A percentile compares a stretch with the other conserved stretches of the same genome.
phyloP scores from a whole-genome alignment of 2,329 filamentous ascomycete genomes.

The Colletotrichum gigasporum region DNA sequence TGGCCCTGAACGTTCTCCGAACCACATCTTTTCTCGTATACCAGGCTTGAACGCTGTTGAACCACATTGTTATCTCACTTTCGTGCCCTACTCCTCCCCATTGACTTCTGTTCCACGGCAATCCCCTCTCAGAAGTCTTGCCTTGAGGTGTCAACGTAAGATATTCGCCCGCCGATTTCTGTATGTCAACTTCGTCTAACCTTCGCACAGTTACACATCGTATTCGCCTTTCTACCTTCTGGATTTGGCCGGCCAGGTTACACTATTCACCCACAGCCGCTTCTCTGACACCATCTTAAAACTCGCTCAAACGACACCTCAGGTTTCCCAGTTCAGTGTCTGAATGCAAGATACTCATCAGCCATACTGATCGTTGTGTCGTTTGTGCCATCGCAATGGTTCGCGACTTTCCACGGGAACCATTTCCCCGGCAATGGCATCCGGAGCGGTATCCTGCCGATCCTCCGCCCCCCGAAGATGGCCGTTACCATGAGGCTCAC shows the following conservation, averaged over 20 bases:
- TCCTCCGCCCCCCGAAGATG: conserved; percentile 25
- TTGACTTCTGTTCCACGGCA: not conserved
- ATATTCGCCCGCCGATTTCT: conserved; percentile 2
- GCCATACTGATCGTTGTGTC: not conserved
- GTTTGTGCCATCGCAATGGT: conserved; percentile 45
- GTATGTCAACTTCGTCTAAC: conserved; percentile 15
- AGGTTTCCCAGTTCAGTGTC: not conserved
- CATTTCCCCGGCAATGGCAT: conserved; percentile 47
- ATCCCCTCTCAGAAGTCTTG: not conserved
- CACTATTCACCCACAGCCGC: not conserved
- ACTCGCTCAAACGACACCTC: not conserved
- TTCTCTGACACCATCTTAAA: not conserved
- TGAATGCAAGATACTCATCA: conserved; percentile 4
- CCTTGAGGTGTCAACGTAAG: not conserved
- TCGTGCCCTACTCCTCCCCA: not conserved
- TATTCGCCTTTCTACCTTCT: conserved; percentile 10
- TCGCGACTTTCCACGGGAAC: conserved; percentile 49
- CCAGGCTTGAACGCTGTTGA: not conserved
- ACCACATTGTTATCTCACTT: conserved; percentile 10
- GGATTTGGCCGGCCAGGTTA: not conserved
- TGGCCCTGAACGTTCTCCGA: not conserved
- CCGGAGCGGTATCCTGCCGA: conserved; percentile 38
- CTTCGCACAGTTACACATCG: conserved; percentile 24
- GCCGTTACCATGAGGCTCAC: conserved; percentile 26
- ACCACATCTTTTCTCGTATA: conserved; percentile 1